Conservation (phyloP, 73 alveolate species). For the Tetrahymena borealis region DNA sequence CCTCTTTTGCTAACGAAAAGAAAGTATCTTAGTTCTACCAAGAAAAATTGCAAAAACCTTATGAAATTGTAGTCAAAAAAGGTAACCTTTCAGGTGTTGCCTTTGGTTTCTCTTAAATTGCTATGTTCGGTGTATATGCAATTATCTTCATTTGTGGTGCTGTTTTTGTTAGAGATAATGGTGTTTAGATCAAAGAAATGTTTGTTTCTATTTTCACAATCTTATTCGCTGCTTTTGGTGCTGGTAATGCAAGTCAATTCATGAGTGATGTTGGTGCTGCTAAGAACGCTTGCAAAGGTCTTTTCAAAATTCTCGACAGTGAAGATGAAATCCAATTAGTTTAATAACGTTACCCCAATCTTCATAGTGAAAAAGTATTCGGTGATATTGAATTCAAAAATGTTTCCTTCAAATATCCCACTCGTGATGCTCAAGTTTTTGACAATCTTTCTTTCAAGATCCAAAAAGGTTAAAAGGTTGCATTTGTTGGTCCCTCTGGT, state of each 20-base stretch:
- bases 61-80: slow-evolving; percentile 29
- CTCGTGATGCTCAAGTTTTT: slow-evolving; percentile 52
- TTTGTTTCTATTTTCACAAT: slow-evolving; percentile 62
- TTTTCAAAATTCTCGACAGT: slow-evolving; percentile 18
- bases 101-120: slow-evolving; percentile 72
- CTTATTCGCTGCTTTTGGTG: slow-evolving; percentile 74
- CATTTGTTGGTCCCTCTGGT: slow-evolving; percentile 86
- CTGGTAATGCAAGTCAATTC: slow-evolving; percentile 59
- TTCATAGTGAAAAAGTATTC: neutral
- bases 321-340: slow-evolving; percentile 15
- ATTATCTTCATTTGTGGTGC: slow-evolving; percentile 68
- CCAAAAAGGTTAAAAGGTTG: slow-evolving; percentile 70
- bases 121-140: slow-evolving; percentile 63
- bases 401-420: slow-evolving; percentile 68
- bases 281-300: slow-evolving; percentile 38
- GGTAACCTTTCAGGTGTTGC: slow-evolving; percentile 63
- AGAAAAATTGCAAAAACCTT: slow-evolving; percentile 27
- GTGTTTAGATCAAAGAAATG: slow-evolving; percentile 47
- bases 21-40: slow-evolving; percentile 57
- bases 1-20: slow-evolving; percentile 72
- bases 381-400: slow-evolving; percentile 65
- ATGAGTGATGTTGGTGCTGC: slow-evolving; percentile 76
- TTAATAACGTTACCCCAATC: neutral
- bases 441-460: slow-evolving; percentile 49
- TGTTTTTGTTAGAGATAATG: slow-evolving; percentile 44